Conservation (phyloP, 129 eudicot species). For the Tagetes patula region DNA sequence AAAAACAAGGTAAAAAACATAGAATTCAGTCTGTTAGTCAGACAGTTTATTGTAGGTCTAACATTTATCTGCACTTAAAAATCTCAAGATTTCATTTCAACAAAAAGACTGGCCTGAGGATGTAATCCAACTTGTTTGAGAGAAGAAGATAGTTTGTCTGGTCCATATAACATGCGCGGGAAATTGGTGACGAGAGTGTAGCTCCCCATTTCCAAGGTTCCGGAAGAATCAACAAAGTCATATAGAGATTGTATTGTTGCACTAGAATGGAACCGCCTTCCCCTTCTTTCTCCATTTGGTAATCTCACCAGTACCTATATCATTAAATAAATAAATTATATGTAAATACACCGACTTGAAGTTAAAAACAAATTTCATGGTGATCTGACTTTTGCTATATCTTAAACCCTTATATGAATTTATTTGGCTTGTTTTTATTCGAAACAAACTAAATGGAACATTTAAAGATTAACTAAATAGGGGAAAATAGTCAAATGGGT, state of each 20-base stretch:
- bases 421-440: neutral
- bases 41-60: slow-evolving; percentile 18
- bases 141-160: slow-evolving; percentile 58
- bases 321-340: neutral
- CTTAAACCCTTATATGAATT: neutral
- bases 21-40: slow-evolving; percentile 6
- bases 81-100: slow-evolving; percentile 61
- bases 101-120: slow-evolving; percentile 98
- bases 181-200: slow-evolving; percentile 89
- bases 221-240: slow-evolving; percentile 89
- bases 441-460: neutral
- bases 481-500: neutral
- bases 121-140: slow-evolving; percentile 81
- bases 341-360: neutral
- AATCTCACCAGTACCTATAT: slow-evolving; percentile 82
- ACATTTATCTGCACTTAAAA: neutral
- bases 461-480: neutral
- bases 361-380: neutral
- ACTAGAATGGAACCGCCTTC: slow-evolving; percentile 64
- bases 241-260: slow-evolving; percentile 70
- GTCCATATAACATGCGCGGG: slow-evolving; percentile 79
- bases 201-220: slow-evolving; percentile 59
- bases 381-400: neutral
- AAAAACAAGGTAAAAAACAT: neutral
- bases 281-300: slow-evolving; percentile 92